phyloP scores from a whole-genome alignment of 1,284 basidiomycete genomes.

The Butyriboletus appendiculatus region DNA sequence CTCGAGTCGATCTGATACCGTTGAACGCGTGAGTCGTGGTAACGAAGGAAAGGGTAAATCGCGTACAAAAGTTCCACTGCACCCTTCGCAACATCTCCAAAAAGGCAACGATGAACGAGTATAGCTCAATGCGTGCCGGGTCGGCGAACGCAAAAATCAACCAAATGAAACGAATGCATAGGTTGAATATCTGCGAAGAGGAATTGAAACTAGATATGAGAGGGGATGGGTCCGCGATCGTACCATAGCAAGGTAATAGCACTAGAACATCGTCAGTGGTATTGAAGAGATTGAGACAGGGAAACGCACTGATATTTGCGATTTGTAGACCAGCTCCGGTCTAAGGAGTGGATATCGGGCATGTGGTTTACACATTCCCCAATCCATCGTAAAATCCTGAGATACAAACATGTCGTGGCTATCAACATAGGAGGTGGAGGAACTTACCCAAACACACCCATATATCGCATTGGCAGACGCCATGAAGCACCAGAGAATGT shows the following conservation, averaged over 20 bases:
- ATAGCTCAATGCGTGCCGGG: slow-evolving; percentile 52
- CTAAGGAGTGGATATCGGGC: slow-evolving; percentile 69
- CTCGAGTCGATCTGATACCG: slow-evolving; percentile 67
- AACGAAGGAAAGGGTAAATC: not conserved
- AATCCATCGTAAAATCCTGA: slow-evolving; percentile 81
- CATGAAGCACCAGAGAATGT: slow-evolving; percentile 66
- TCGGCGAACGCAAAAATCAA: slow-evolving; percentile 70
- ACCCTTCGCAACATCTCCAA: slow-evolving; percentile 82
- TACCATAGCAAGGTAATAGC: slow-evolving; percentile 78
- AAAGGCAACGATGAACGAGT: slow-evolving; percentile 70
- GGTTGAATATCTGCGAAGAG: slow-evolving; percentile 59
- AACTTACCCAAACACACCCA: slow-evolving; percentile 74
- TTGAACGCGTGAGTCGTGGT: not conserved
- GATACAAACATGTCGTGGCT: not conserved
- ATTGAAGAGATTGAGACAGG: not conserved
- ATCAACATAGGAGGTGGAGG: not conserved
- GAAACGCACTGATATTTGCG: slow-evolving; percentile 54
- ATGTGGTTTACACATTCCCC: slow-evolving; percentile 71
- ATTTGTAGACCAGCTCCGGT: slow-evolving; percentile 71
- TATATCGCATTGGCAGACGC: slow-evolving; percentile 70
- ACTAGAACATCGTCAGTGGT: slow-evolving; percentile 38
- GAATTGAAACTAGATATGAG: not conserved
- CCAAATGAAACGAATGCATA: slow-evolving; percentile 82
- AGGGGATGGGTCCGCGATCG: slow-evolving; percentile 17
- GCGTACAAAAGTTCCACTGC: slow-evolving; percentile 92